Evolutionary conservation across 148 eudicot genomes (phyloP).

Genomic region (Simmondsia chinensis): DNA sequence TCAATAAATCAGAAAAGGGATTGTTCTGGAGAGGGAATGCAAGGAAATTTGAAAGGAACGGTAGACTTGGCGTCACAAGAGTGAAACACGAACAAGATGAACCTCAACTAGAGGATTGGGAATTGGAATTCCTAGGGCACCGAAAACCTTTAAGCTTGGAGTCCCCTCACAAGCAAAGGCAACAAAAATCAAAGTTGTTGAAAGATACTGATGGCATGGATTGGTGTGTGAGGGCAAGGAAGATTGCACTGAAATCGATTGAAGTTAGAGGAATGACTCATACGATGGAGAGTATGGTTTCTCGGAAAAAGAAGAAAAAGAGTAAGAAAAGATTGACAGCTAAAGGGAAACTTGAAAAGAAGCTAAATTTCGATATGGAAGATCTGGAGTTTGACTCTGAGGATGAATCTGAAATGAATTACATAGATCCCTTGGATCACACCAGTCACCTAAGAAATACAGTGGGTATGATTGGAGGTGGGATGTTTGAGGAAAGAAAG

Average conservation of each 20-base stretch:
- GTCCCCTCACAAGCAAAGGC: conserved; percentile 34
- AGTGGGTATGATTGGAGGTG: conserved; percentile 63
- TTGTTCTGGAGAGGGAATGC: conserved; percentile 19
- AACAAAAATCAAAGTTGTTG: conserved; percentile 34
- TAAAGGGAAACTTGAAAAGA: conserved; percentile 19
- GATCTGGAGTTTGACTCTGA: conserved; percentile 17
- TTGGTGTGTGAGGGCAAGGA: conserved; percentile 95
- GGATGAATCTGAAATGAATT: conserved; percentile 31
- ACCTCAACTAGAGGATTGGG: conserved; percentile 45
- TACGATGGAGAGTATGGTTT: conserved; percentile 38
- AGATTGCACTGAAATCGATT: conserved; percentile 71
- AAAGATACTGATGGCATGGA: conserved; percentile 55
- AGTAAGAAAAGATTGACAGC: conserved; percentile 27
- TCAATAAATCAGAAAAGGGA: conserved; percentile 11
- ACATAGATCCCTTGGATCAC: conserved; percentile 13
- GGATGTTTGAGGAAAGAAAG: conserved; percentile 73
- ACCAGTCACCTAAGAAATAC: conserved; percentile 21
- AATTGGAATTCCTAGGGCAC: conserved; percentile 60
- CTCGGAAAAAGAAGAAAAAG: conserved; percentile 39
- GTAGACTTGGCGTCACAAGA: conserved; percentile 18
- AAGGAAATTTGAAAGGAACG: conserved; percentile 7
- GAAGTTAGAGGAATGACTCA: conserved; percentile 66
- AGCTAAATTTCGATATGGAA: conserved; percentile 14
- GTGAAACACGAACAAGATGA: conserved; percentile 16
- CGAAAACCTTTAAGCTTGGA: conserved; percentile 14